Evolutionary conservation across 495 filamentous ascomycete species (phyloP), one percentile per base, ranked within the genome.

Genomic region (Xanthoparmelia taractica): DNA sequence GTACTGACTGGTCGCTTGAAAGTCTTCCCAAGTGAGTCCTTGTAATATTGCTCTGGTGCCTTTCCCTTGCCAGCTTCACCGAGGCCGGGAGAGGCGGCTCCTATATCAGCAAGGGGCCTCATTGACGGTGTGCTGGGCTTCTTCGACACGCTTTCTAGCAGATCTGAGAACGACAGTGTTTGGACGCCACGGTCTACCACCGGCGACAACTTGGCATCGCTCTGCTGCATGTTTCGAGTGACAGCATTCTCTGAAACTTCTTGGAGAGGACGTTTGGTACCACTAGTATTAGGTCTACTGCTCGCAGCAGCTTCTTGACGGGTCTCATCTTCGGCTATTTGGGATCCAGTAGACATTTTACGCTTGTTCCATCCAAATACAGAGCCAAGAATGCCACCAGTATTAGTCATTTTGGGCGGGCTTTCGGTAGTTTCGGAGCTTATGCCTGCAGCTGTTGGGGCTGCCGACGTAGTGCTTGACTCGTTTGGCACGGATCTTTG

Each of bases 91-190:
- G 67, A 65, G 31, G 47, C 29, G 41, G 69, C 69, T n/a, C 66
- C 69, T 23, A 71, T 70, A 25, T 65, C 68, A 8, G 68, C 66
- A 33, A 69, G 59, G 20, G 69, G 69, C 41, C 65, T 71, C 65
- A 71, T 65, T 71, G 25, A 67, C 63, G 18, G 75, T 69, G 29
- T 71, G 72, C 63, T 63, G 67, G 69, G 58, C 70, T 78, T 78
- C 67, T 80, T 80, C 18, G 90, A 72, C 59, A 90, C 75, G 57
- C 81, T 80, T 63, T 92, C 88, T 63, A 92, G 85, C 56, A 84
- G 84, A 48, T 87, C 82, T 0, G 85, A 83, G 18, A 89, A 92
- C 40, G 93, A 73, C 11, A 84, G 76, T 40, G 90, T 93, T 73
- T 95, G 90, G 18, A 84, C 82, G 57, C 82, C 80, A 60, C 90